Evolutionary conservation across 345 rosid genomes (phyloP).

Genomic region (Litchi chinensis): DNA sequence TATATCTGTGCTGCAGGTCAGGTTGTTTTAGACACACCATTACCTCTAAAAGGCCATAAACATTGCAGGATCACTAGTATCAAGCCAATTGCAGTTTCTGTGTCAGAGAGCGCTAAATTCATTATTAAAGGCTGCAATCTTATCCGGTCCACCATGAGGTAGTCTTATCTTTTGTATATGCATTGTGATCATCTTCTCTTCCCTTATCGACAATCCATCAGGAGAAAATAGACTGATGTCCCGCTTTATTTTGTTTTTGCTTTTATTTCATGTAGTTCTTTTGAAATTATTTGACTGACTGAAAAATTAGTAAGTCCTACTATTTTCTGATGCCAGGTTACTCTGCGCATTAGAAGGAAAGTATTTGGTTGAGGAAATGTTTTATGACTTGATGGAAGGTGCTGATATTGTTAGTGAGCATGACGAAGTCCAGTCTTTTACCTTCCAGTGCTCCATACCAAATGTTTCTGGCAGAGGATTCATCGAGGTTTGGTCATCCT

Average conservation of each 20-base stretch:
- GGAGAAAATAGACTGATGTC: not conserved
- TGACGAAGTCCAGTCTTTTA: slow-evolving; percentile 44
- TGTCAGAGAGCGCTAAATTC: slow-evolving; percentile 47
- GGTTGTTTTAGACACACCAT: slow-evolving; percentile 51
- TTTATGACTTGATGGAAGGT: slow-evolving; percentile 37
- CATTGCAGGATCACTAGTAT: slow-evolving; percentile 56
- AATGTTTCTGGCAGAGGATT: slow-evolving; percentile 63
- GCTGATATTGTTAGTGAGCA: slow-evolving; percentile 31
- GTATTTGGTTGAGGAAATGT: slow-evolving; percentile 49
- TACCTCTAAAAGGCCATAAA: slow-evolving; percentile 43
- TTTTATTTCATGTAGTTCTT: not conserved
- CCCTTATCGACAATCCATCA: not conserved
- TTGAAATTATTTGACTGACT: slow-evolving; percentile 1
- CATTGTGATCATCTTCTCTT: not conserved
- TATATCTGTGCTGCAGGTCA: slow-evolving; percentile 52
- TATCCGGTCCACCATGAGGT: slow-evolving; percentile 50
- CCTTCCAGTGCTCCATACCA: slow-evolving; percentile 54
- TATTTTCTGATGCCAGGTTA: slow-evolving; percentile 44
- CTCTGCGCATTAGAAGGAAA: slow-evolving; percentile 64
- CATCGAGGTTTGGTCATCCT: slow-evolving; percentile 52
- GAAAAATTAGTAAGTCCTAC: slow-evolving; percentile 10
- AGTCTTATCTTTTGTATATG: slow-evolving; percentile 14
- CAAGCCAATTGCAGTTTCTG: slow-evolving; percentile 63
- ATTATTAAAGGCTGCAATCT: slow-evolving; percentile 62
- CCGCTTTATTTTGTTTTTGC: not conserved